Conservation (phyloP, 306 rosid genomes). For the Herpetospermum pedunculosum region DNA sequence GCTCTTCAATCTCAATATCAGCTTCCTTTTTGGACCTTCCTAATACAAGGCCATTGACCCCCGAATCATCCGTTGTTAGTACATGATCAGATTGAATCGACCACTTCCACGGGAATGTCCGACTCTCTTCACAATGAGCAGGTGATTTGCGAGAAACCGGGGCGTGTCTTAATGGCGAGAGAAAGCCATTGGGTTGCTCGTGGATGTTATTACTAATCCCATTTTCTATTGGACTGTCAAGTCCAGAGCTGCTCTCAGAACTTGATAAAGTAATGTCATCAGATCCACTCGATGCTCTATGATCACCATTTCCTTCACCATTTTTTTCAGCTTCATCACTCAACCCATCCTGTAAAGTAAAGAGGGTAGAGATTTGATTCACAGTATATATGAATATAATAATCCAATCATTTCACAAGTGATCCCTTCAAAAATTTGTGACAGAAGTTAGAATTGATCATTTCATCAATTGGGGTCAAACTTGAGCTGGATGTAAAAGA, state of each 20-base stretch:
- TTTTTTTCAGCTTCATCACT: conserved; percentile 26
- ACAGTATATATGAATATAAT: not conserved
- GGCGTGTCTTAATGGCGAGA: not conserved
- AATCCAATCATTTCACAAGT: not conserved
- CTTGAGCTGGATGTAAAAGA: not conserved
- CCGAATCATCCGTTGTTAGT: conserved; percentile 31
- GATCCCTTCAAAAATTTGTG: not conserved
- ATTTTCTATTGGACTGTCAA: conserved; percentile 53
- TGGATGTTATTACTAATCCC: conserved; percentile 32
- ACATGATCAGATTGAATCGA: conserved; percentile 45
- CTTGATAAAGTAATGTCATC: conserved; percentile 85
- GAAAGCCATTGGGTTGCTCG: conserved; percentile 26
- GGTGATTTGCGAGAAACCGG: conserved; percentile 28
- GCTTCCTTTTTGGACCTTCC: conserved; percentile 30
- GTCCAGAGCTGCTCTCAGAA: conserved; percentile 86
- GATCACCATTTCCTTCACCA: conserved; percentile 34
- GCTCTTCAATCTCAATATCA: conserved; percentile 44
- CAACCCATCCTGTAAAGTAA: conserved; percentile 39
- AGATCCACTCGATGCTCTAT: conserved; percentile 73
- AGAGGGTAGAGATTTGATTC: not conserved
- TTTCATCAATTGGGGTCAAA: not conserved
- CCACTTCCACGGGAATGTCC: conserved; percentile 54
- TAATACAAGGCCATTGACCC: conserved; percentile 20
- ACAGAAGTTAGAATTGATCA: not conserved
- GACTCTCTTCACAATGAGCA: conserved; percentile 30